Conservation (phyloP, 164 flowering plant genomes). For the Macadamia tetraphylla region DNA sequence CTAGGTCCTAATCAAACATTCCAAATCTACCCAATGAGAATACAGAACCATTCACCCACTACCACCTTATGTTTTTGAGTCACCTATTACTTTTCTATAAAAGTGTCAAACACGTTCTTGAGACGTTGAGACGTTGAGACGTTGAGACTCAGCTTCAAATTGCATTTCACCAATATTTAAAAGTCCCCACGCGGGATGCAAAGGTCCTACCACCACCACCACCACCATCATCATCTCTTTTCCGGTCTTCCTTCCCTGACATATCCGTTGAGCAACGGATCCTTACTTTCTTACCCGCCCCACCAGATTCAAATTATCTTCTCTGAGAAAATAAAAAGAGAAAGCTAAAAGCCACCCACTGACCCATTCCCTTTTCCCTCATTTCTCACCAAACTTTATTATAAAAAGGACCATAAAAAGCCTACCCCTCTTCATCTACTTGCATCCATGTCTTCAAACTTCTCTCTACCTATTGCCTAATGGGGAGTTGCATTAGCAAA, state of each 20-base stretch:
- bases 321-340: constrained; percentile 4
- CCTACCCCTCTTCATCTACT: not conserved
- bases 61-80: too few relatives aligned
- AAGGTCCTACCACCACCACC: not conserved
- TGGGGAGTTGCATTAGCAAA: constrained; percentile 78
- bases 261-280: constrained; percentile 54
- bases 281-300: constrained; percentile 24
- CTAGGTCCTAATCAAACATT: too few relatives aligned
- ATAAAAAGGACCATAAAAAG: too few relatives aligned
- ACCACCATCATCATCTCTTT: constrained; percentile 3
- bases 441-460: not conserved
- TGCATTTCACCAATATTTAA: too few relatives aligned
- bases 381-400: constrained; percentile 3
- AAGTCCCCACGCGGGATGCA: too few relatives aligned
- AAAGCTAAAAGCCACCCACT: constrained; percentile 19
- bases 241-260: not conserved
- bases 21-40: too few relatives aligned
- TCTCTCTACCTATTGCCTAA: constrained; percentile 11
- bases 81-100: too few relatives aligned
- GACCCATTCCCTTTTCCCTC: constrained; percentile 4
- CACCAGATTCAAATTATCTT: constrained; percentile 35
- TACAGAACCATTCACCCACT: too few relatives aligned
- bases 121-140: too few relatives aligned
- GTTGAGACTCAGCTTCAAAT: too few relatives aligned
- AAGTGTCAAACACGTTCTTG: too few relatives aligned